phyloP scores from a whole-genome alignment of 306 rosid species.

The Sicyos baderoa region DNA sequence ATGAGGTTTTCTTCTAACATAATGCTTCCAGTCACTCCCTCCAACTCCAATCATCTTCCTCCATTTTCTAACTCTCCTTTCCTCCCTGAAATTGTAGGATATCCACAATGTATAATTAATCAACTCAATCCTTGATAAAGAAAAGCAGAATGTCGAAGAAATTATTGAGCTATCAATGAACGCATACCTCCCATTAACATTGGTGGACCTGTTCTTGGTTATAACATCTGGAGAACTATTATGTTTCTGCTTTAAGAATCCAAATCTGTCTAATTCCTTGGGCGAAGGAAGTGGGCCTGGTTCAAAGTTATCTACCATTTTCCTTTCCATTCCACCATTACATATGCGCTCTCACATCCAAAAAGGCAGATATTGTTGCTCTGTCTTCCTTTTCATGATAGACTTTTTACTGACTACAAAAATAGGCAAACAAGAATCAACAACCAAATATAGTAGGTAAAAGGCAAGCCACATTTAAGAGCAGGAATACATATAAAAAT shows the following conservation, averaged over 20 bases:
- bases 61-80: slow-evolving; percentile 88
- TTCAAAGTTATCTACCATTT: slow-evolving; percentile 58
- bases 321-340: slow-evolving; percentile 62
- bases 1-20: slow-evolving; percentile 73
- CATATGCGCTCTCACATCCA: slow-evolving; percentile 16
- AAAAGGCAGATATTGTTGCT: slow-evolving; percentile 2
- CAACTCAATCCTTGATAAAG: not conserved
- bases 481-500: not conserved
- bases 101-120: slow-evolving; percentile 26
- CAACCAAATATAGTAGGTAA: not conserved
- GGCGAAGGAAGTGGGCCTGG: slow-evolving; percentile 20
- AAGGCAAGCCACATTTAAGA: not conserved
- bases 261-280: slow-evolving; percentile 72
- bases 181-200: slow-evolving; percentile 52
- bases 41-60: slow-evolving; percentile 43
- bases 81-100: slow-evolving; percentile 46
- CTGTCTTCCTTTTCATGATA: slow-evolving; percentile 22
- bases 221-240: slow-evolving; percentile 46
- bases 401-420: not conserved
- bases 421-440: not conserved
- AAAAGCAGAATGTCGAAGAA: not conserved
- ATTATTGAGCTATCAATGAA: slow-evolving; percentile 11
- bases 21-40: slow-evolving; percentile 99
- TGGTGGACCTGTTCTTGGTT: slow-evolving; percentile 43
- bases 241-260: slow-evolving; percentile 65